Evolutionary conservation across 352 stramenopile genomes (phyloP).

Genomic region (Globisporangium abappressorium): DNA sequence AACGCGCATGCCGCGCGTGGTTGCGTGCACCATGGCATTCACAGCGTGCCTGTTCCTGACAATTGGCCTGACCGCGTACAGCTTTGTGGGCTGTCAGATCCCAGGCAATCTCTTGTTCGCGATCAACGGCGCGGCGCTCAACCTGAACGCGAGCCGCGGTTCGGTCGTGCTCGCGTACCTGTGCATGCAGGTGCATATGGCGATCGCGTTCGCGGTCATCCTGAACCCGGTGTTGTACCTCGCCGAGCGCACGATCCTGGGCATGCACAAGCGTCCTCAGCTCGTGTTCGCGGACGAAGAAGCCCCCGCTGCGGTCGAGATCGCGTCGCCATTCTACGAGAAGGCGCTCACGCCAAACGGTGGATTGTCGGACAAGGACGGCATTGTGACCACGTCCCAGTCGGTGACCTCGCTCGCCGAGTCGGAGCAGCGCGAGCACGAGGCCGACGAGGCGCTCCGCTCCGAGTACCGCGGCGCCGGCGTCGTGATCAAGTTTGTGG

Average conservation of each 20-base stretch:
- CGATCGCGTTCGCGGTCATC: constrained; percentile 58
- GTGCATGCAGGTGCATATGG: constrained; percentile 69
- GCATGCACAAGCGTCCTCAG: constrained; percentile 53
- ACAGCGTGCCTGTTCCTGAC: constrained; percentile 49
- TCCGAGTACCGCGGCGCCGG: constrained; percentile 17
- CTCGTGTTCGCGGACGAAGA: constrained; percentile 9
- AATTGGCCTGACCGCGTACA: constrained; percentile 39
- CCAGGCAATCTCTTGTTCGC: constrained; percentile 59
- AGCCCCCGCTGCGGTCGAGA: not conserved
- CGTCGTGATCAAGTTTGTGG: constrained; percentile 17
- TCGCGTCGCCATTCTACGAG: not conserved
- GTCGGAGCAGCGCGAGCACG: constrained; percentile 9
- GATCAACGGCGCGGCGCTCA: constrained; percentile 39
- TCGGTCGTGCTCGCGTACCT: constrained; percentile 50
- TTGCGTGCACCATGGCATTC: constrained; percentile 46
- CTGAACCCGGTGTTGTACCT: constrained; percentile 60
- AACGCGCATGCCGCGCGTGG: constrained; percentile 50
- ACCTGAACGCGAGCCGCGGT: constrained; percentile 43
- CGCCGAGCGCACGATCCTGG: constrained; percentile 46
- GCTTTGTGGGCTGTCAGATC: constrained; percentile 60
- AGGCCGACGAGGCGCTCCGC: constrained; percentile 14
- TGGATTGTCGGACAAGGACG: constrained; percentile 1
- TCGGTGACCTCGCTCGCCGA: constrained; percentile 15
- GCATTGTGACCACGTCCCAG: constrained; percentile 1
- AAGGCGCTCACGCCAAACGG: constrained; percentile 9